Evolutionary conservation across 345 rosid genomes (phyloP), one percentile per base, ranked within the genome.

Genomic region (Camelina hispida): DNA sequence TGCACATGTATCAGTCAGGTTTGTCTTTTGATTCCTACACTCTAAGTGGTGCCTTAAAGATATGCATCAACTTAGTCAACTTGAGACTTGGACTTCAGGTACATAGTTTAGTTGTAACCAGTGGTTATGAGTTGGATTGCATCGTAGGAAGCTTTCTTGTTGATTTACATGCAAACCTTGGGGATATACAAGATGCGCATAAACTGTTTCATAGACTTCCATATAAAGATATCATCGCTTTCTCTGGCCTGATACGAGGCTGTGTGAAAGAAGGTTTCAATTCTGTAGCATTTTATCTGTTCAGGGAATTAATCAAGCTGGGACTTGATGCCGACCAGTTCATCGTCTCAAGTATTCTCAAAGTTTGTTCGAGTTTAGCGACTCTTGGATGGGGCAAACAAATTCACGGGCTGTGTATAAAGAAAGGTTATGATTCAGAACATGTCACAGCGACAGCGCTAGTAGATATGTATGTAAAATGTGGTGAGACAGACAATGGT

Each of bases 131-230:
- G 62, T 78, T 84, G 25, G 91, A 91, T 80, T 80, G 66, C 60
- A 68, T 84, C n/a, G 84, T 86, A 46, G 88, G 92, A 56, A 87
- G 91, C 83, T 78, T 85, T 80, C 84, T 87, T 52, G 71, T 84
- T 25, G 88, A 88, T 69, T 81, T 87, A 72, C 81, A 88, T 72
- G 88, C 84, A 40, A 84, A 81, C 58, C 52, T 79, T 32, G 89
- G 92, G 48, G 72, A 79, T 16, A 57, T 86, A 48, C 51, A 82
- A 53, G 73, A 80, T 43, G 88, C 85, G 23, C 25, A 78, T 55
- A 43, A 20, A 51, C 63, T 86, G 51, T 87, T 88, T 79, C 62
- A 73, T 37, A 72, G 76, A 78, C 88, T 88, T 61, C 89, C 87
- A 11, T 40, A 72, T 62, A 87, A 85, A 79, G 92, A 91, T 78